phyloP scores from a whole-genome alignment of 176 grass and related monocot species.

The Bolboschoenus planiculmis region DNA sequence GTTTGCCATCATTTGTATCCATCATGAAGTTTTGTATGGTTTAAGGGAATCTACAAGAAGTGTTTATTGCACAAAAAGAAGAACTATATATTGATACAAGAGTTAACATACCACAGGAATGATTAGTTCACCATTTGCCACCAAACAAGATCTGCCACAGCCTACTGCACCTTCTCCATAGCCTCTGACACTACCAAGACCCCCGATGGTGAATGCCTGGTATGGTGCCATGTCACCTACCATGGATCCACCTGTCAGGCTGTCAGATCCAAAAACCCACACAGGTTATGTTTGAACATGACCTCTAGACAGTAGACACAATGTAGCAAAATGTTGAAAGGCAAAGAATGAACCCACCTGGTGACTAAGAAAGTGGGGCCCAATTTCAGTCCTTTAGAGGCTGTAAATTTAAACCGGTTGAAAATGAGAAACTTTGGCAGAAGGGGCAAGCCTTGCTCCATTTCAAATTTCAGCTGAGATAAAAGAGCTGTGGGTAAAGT shows the following conservation, averaged over 20 bases:
- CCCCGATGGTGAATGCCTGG: constrained; percentile 95
- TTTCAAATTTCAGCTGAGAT: constrained; percentile 82
- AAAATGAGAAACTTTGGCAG: constrained; percentile 79
- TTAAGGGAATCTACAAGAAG: background rate
- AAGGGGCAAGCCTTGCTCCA: constrained; percentile 95
- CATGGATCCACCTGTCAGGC: constrained; percentile 88
- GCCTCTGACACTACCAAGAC: constrained; percentile 84
- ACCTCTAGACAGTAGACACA: background rate
- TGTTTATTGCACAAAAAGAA: background rate
- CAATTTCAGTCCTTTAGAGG: constrained; percentile 86
- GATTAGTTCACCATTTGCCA: constrained; percentile 78
- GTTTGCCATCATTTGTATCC: background rate
- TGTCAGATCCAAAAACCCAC: constrained; percentile 37
- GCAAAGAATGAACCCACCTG: constrained; percentile 37
- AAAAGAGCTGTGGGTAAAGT: constrained; percentile 12
- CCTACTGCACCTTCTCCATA: constrained; percentile 91
- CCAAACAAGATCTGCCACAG: constrained; percentile 77
- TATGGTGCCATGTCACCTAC: constrained; percentile 98
- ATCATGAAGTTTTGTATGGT: background rate
- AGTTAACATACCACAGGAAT: constrained; percentile 70
- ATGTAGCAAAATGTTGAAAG: background rate
- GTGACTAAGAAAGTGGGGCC: constrained; percentile 74
- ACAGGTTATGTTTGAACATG: constrained; percentile 11
- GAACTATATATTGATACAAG: background rate
- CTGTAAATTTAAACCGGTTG: constrained; percentile 76